Percentiles rank a stretch among this genome's conserved stretches.
Evolutionary conservation across 257 asterid genomes (phyloP).

Genomic region (Anisodus tanguticus): DNA sequence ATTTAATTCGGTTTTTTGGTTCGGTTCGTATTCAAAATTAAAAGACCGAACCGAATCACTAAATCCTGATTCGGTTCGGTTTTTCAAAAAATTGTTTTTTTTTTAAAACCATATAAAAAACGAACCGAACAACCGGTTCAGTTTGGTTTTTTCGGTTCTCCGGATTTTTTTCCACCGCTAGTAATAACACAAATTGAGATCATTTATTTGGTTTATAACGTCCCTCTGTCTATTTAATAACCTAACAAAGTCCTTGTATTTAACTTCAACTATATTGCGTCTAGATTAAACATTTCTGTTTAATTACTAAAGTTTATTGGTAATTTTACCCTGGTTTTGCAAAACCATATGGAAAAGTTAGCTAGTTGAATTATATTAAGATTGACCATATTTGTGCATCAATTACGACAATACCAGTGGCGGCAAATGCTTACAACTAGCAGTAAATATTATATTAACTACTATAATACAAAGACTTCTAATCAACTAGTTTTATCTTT

Average conservation of each 20-base stretch:
- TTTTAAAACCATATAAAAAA: too few relatives aligned
- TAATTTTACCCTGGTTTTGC: not conserved
- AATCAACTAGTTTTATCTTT: not conserved
- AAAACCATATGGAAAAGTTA: not conserved
- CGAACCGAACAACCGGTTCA: too few relatives aligned
- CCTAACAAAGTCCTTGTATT: not conserved
- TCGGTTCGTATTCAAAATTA: too few relatives aligned
- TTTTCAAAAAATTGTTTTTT: too few relatives aligned
- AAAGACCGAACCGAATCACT: too few relatives aligned
- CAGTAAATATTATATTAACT: not conserved
- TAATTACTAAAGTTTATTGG: not conserved
- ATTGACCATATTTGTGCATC: not conserved
- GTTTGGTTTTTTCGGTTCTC: too few relatives aligned
- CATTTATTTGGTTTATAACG: not conserved
- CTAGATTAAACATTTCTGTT: not conserved
- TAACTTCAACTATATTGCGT: not conserved
- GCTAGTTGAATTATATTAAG: not conserved
- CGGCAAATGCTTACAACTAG: slow-evolving; percentile 8
- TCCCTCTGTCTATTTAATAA: too few relatives aligned
- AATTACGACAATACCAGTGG: not conserved
- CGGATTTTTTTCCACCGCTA: too few relatives aligned
- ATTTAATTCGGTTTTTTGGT: too few relatives aligned
- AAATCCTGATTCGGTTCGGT: too few relatives aligned
- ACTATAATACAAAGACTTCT: too few relatives aligned
- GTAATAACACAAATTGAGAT: not conserved